These are phyloP conservation scores for Linnemannia hyalina DNA, from an alignment of 192 early-diverging fungal species.

Conservation along the genomic window DNA sequence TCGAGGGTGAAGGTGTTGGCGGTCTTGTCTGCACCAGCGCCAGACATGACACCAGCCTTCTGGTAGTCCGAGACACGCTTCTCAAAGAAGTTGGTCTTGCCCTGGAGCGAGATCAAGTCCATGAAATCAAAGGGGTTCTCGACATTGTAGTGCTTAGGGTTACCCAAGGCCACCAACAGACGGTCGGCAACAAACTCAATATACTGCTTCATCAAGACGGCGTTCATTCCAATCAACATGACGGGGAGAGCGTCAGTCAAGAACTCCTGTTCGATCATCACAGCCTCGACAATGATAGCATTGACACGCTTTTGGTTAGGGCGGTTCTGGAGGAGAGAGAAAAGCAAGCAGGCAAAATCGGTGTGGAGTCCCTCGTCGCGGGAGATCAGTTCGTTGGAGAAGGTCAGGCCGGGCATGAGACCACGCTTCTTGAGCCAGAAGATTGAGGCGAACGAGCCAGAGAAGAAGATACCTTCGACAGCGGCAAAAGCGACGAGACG, in stretches of 20 bases:
- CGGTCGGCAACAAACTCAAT: slow-evolving; percentile 99
- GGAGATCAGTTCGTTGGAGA: slow-evolving; percentile 98
- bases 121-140: slow-evolving; percentile 99
- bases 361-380: slow-evolving; percentile 98
- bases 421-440: slow-evolving; percentile 99
- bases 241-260: slow-evolving; percentile 93
- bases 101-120: slow-evolving; percentile 98
- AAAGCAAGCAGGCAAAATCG: slow-evolving; percentile 97
- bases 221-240: slow-evolving; percentile 97
- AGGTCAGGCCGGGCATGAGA: slow-evolving; percentile 96
- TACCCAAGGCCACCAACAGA: slow-evolving; percentile 90
- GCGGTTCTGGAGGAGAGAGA: slow-evolving; percentile 83
- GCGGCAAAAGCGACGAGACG: slow-evolving; percentile 97
- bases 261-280: slow-evolving; percentile 96
- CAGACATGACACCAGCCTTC: slow-evolving; percentile 89
- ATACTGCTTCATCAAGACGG: slow-evolving; percentile 94
- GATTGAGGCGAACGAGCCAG: slow-evolving; percentile 97
- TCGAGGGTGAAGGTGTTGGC: slow-evolving; percentile 82
- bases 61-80: slow-evolving; percentile 97
- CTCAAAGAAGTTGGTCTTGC: slow-evolving; percentile 99
- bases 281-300: slow-evolving; percentile 89
- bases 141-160: slow-evolving; percentile 85
- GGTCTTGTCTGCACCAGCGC: slow-evolving; percentile 62
- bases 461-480: slow-evolving; percentile 99
- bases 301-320: slow-evolving; percentile 74